Percentiles rank a stretch among this genome's conserved stretches.
Evolutionary conservation across 2,329 filamentous ascomycete species (phyloP).

Genomic region (Botryotinia convoluta): DNA sequence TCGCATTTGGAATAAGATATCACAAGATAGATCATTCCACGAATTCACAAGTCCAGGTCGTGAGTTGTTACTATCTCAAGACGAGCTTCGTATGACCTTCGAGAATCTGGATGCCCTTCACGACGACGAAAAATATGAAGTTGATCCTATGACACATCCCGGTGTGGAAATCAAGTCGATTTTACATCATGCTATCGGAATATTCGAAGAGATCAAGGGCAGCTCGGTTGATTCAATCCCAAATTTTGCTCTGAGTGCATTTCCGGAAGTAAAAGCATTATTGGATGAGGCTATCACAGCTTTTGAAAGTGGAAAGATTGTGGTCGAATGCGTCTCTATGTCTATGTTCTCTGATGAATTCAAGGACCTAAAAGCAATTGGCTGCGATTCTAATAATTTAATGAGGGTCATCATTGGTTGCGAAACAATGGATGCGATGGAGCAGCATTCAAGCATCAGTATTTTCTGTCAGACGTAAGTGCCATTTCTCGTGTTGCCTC

Average conservation of each 20-base stretch:
- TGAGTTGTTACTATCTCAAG: slow-evolving; percentile 15
- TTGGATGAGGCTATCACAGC: slow-evolving; percentile 30
- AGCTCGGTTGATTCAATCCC: slow-evolving; percentile 19
- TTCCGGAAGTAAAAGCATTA: slow-evolving; percentile 42
- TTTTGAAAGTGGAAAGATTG: slow-evolving; percentile 29
- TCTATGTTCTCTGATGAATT: slow-evolving; percentile 22
- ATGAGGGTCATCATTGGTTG: slow-evolving; percentile 30
- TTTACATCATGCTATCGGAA: slow-evolving; percentile 12
- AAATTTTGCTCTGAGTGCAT: slow-evolving; percentile 42
- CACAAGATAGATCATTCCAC: slow-evolving; percentile 16
- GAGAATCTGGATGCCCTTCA: slow-evolving; percentile 13
- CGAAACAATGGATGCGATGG: slow-evolving; percentile 27
- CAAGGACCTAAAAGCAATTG: slow-evolving; percentile 28
- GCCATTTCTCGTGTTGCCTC: background rate
- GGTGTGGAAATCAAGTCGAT: slow-evolving; percentile 17
- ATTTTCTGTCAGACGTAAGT: slow-evolving; percentile 31
- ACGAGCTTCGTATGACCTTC: slow-evolving; percentile 17
- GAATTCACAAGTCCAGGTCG: slow-evolving; percentile 19
- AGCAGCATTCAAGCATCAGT: slow-evolving; percentile 27
- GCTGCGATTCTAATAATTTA: slow-evolving; percentile 22
- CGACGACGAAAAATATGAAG: slow-evolving; percentile 17
- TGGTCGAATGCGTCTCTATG: slow-evolving; percentile 31
- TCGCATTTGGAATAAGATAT: slow-evolving; percentile 13
- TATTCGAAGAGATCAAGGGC: slow-evolving; percentile 15
- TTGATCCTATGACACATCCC: slow-evolving; percentile 12